Percentiles rank a stretch among this genome's conserved stretches.
phyloP scores from a whole-genome alignment of 345 rosid species.

The Brassica juncea region DNA sequence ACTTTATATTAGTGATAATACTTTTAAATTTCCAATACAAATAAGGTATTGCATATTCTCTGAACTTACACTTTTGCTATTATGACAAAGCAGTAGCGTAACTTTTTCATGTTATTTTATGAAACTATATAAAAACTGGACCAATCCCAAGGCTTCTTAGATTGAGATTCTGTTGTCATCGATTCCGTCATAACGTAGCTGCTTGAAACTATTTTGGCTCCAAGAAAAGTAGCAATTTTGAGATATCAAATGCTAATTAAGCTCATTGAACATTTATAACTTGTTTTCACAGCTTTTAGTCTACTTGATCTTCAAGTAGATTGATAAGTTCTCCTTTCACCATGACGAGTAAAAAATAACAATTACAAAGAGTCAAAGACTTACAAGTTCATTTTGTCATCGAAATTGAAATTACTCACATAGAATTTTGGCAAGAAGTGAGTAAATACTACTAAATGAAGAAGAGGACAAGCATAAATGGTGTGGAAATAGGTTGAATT shows the following conservation, averaged over 20 bases:
- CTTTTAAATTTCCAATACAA: neutral
- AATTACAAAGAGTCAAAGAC: neutral
- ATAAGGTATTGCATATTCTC: neutral
- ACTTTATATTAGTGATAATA: neutral
- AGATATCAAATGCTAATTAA: neutral
- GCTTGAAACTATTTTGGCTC: slow-evolving; percentile 1
- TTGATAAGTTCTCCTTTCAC: neutral
- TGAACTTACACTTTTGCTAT: slow-evolving; percentile 26
- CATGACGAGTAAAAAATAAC: neutral
- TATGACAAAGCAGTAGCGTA: slow-evolving; percentile 13
- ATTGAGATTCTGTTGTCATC: slow-evolving; percentile 3
- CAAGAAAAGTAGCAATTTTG: neutral
- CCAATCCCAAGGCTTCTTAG: slow-evolving; percentile 5
- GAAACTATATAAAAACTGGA: neutral
- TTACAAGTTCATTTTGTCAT: neutral
- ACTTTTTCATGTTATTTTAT: slow-evolving; percentile 3
- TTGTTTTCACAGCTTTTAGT: neutral
- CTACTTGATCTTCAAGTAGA: neutral
- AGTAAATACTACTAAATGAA: slow-evolving; percentile 8
- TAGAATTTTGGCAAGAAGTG: neutral
- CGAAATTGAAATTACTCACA: neutral
- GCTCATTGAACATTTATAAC: neutral
- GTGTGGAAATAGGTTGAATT: slow-evolving; percentile 24
- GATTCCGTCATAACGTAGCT: slow-evolving; percentile 7
- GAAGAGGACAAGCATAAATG: slow-evolving; percentile 17